phyloP scores from a whole-genome alignment of 257 asterid species.

The Solanum rostratum region DNA sequence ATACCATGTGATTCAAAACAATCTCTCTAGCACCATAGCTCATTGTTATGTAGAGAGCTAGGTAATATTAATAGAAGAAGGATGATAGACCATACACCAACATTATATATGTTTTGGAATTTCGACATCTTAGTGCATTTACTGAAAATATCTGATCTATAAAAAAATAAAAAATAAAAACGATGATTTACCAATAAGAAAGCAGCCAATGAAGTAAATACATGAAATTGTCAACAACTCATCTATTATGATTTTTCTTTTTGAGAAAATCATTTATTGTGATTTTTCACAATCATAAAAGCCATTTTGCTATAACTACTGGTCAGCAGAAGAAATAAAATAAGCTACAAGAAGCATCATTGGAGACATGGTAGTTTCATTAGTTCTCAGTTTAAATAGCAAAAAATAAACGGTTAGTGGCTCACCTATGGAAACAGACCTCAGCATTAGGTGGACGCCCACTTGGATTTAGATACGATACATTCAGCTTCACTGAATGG shows the following conservation, averaged over 20 bases:
- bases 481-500: slow-evolving; percentile 53
- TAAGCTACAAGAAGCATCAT: background rate
- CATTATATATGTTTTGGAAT: background rate
- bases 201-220: background rate
- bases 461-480: slow-evolving; percentile 28
- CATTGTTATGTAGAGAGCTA: background rate
- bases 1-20: background rate
- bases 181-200: background rate
- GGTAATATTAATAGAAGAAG: background rate
- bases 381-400: background rate
- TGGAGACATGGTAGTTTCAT: background rate
- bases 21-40: background rate
- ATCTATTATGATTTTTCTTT: background rate
- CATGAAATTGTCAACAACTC: background rate
- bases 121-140: background rate
- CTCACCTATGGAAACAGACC: slow-evolving; percentile 92
- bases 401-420: background rate
- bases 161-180: background rate
- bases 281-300: background rate
- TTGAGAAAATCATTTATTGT: background rate
- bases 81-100: background rate
- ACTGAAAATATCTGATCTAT: background rate
- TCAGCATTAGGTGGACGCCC: slow-evolving; percentile 36
- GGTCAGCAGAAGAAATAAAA: background rate
- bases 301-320: background rate